These are phyloP conservation scores for Amauroascus niger DNA, from an alignment of 2,329 filamentous ascomycete genomes.

Conservation along the genomic window DNA sequence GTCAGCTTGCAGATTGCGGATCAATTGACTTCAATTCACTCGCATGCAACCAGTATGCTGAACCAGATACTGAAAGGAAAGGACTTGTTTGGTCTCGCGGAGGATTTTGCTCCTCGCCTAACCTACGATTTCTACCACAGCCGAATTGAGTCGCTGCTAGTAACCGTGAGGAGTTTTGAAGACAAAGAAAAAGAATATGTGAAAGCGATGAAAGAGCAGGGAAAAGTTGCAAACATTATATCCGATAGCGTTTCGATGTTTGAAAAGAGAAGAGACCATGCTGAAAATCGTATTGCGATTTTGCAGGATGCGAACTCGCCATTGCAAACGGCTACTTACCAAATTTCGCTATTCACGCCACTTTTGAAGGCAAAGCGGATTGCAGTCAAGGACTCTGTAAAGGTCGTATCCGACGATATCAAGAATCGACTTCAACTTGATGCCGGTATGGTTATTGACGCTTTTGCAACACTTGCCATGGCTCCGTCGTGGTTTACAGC, in stretches of 20 bases:
- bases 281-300: neutral
- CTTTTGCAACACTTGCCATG: constrained; percentile 2
- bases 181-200: neutral
- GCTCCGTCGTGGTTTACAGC: neutral
- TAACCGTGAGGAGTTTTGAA: neutral
- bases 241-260: neutral
- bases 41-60: neutral
- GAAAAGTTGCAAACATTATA: neutral
- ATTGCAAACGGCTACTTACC: neutral
- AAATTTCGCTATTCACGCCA: neutral
- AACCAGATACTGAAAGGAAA: neutral
- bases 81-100: neutral
- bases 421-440: neutral
- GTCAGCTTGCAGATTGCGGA: neutral
- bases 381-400: neutral
- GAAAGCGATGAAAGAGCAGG: neutral
- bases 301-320: neutral
- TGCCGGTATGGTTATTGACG: neutral
- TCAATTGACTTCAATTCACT: neutral
- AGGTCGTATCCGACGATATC: neutral
- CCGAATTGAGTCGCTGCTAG: neutral
- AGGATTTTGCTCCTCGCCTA: neutral
- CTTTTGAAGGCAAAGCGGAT: neutral
- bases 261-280: neutral
- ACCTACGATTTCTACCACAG: neutral